A percentile compares a stretch with the other conserved stretches of the same genome.
Conservation (phyloP, 2,329 filamentous ascomycete genomes). For the Pyricularia pennisetigena region DNA sequence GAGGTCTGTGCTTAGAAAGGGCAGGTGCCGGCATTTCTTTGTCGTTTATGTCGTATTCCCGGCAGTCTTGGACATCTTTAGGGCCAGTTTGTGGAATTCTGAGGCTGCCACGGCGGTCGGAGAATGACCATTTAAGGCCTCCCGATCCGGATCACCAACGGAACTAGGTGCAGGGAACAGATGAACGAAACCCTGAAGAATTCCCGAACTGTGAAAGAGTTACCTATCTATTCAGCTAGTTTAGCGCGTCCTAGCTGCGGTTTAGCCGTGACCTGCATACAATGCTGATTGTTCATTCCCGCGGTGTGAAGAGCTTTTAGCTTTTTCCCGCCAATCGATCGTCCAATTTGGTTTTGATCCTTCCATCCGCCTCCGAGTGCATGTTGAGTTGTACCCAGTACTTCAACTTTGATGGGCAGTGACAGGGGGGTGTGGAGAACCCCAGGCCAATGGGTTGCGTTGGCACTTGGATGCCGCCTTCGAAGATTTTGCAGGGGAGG, state of each 20-base stretch:
- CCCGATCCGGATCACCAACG: not conserved
- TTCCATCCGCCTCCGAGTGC: not conserved
- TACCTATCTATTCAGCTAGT: not conserved
- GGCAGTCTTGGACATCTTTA: not conserved
- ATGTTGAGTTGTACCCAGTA: conserved; percentile 1
- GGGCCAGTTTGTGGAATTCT: not conserved
- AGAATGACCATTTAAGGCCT: not conserved
- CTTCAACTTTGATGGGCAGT: not conserved
- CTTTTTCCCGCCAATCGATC: not conserved
- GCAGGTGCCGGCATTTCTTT: not conserved
- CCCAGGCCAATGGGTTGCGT: conserved; percentile 3
- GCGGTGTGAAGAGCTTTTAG: not conserved
- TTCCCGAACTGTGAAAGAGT: not conserved
- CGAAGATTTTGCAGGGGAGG: not conserved
- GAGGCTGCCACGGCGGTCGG: not conserved
- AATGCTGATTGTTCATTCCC: not conserved
- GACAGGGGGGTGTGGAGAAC: conserved; percentile 1
- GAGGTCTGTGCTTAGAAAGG: not conserved
- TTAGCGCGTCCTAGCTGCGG: not conserved
- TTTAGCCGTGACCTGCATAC: not conserved
- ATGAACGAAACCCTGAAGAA: not conserved
- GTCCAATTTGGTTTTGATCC: not conserved
- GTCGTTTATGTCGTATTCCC: not conserved
- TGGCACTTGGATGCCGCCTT: conserved; percentile 1
- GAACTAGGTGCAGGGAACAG: not conserved